Conservation (phyloP, 371 early-diverging fungal genomes). For the Mortierella sp. region DNA sequence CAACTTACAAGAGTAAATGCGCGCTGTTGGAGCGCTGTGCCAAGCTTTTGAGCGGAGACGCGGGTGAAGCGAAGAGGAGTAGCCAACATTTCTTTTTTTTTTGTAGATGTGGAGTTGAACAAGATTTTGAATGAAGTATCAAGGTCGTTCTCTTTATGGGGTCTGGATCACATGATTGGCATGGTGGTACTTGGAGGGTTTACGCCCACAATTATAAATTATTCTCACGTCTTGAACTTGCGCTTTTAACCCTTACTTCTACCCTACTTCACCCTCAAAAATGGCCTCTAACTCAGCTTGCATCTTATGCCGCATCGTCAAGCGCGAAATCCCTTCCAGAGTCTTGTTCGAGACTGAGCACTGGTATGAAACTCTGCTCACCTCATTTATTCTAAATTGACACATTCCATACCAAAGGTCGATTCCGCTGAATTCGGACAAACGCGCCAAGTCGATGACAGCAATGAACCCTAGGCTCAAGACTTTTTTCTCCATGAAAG, state of each 20-base stretch:
- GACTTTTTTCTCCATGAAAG: too few species aligned
- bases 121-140: not conserved
- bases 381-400: too few species aligned
- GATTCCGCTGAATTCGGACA: too few species aligned
- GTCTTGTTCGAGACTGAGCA: slow-evolving; percentile 87
- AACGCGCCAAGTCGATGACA: too few species aligned
- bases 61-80: slow-evolving; percentile 11
- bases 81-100: slow-evolving; percentile 9
- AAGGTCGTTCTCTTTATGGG: not conserved
- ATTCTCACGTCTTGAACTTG: not conserved
- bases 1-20: slow-evolving; percentile 19
- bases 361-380: slow-evolving; percentile 52
- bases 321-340: slow-evolving; percentile 87
- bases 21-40: slow-evolving; percentile 22
- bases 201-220: too few species aligned
- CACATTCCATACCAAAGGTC: too few species aligned
- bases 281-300: slow-evolving; percentile 66
- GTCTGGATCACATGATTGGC: too few species aligned
- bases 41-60: not conserved
- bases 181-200: too few species aligned
- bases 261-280: not conserved
- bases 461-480: too few species aligned
- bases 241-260: not conserved
- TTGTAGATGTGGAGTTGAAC: not conserved
- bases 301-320: slow-evolving; percentile 93